These are phyloP conservation scores for Chlorella vulgaris DNA, from an alignment of 139 green algal genomes.

Conservation along the genomic window DNA sequence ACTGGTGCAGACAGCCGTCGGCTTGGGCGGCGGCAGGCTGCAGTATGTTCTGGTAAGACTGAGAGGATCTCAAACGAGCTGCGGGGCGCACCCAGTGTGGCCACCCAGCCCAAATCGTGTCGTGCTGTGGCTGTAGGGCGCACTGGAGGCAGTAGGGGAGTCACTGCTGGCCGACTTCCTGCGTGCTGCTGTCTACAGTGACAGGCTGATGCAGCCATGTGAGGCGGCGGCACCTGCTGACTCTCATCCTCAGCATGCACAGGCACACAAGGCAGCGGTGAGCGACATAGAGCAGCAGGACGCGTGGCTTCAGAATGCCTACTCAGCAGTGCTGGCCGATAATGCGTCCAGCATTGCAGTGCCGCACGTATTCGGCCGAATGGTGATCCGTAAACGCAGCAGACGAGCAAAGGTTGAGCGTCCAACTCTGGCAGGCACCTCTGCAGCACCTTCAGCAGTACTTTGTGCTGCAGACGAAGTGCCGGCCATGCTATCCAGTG, in stretches of 20 bases:
- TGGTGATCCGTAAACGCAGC: not conserved
- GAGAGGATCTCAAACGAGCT: no score
- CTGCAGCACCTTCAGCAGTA: not conserved
- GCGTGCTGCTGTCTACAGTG: not conserved
- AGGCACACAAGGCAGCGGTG: not conserved
- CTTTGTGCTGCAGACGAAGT: no score
- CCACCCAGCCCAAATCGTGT: no score
- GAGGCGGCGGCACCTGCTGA: not conserved
- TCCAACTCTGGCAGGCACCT: not conserved
- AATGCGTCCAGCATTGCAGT: not conserved
- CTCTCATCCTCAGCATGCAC: no score
- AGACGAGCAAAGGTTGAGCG: not conserved
- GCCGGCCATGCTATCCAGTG: no score
- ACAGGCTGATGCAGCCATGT: not conserved
- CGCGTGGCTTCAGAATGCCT: not conserved
- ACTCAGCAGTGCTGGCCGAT: not conserved
- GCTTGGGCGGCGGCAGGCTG: no score
- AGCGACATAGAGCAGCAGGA: not conserved
- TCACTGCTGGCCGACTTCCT: conserved; percentile 13
- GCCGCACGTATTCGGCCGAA: not conserved
- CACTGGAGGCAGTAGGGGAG: not conserved
- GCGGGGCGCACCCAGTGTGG: no score
- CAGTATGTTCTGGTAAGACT: no score
- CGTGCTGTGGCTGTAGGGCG: not conserved
- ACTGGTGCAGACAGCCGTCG: no score